Conservation (phyloP, 2,329 filamentous ascomycete species). For the Botrytis squamosa region DNA sequence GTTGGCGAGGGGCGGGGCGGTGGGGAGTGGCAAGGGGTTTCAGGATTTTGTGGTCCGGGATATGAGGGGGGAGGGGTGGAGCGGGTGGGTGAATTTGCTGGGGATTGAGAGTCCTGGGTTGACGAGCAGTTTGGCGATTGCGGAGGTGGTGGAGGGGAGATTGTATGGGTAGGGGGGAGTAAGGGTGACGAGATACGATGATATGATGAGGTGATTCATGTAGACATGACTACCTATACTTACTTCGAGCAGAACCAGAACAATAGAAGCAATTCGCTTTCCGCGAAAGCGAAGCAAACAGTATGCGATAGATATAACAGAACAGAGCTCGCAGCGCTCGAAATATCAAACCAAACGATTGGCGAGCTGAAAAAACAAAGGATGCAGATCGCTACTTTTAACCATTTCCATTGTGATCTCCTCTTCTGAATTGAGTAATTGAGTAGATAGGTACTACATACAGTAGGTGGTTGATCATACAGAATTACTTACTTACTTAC, state of each 20-base stretch:
- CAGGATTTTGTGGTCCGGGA: conserved; percentile 75
- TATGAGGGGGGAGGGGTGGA: conserved; percentile 67
- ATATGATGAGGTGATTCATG: not conserved
- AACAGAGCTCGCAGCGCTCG: not conserved
- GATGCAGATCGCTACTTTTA: not conserved
- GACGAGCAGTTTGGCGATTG: conserved; percentile 84
- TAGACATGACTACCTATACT: not conserved
- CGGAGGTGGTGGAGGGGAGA: conserved; percentile 63
- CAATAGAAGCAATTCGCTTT: no score
- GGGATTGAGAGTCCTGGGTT: conserved; percentile 93
- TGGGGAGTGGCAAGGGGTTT: conserved; percentile 66
- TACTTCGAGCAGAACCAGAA: no score
- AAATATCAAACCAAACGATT: not conserved
- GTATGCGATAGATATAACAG: not conserved
- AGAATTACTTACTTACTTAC: no score
- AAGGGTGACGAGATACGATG: not conserved
- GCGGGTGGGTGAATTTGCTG: conserved; percentile 84
- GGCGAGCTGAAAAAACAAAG: not conserved
- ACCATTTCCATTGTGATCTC: not conserved
- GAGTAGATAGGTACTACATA: not conserved
- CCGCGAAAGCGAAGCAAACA: no score
- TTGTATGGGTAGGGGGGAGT: conserved; percentile 32
- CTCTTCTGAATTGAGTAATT: not conserved
- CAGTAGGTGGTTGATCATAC: no score
- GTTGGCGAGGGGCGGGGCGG: conserved; percentile 58